Base-by-base conservation (phyloP, 768 basidiomycete species). In the Nidularia sp. region DNA sequence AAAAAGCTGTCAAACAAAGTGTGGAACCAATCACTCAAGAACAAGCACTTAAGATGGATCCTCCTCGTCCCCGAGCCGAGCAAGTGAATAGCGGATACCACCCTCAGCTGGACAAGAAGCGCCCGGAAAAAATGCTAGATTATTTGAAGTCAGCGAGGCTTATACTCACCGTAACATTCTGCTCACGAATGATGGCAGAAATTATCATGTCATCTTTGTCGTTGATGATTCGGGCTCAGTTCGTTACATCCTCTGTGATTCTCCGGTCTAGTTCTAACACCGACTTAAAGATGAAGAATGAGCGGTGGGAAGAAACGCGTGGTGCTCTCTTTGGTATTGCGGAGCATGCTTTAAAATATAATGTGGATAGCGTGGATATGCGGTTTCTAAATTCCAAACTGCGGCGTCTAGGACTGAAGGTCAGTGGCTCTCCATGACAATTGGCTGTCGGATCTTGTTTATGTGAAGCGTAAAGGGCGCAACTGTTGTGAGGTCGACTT, bases 141-240 rank as follows among this genome's bases (percentile, higher is more conserved):
- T 66, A 66, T 41, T 48, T 66, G 33, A 54, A 55, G 64, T 66
- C 10, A 51, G 55, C n/a, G n/a, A n/a, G 36, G n/a, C n/a, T 39
- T 39, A 39, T 39, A 8, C 36, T 7, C 36, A n/a, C n/a, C 8
- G 7, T 39, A 25, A 44, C 31, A 52, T 31, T 35, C 36, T 18
- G 29, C 44, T 31, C 43, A 15, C 5, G 2, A n/a, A 9, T 18
- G 18, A 48, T n/a, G 10, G 34, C 42, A 66, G 66, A 15, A 55
- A 65, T 25, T 68, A 62, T 49, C 60, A 60, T 15, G 58, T 68
- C 32, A 48, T 62, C 31, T 65, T 68, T 50, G 51, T 66, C 29
- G 55, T 68, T n/a, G 65, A 68, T 49, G 66, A 68, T 54, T 68
- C 66, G 22, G 56, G 58, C 41, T 68, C 65, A 4, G 66, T 68